A percentile compares a stretch with the other conserved stretches of the same genome.
phyloP scores from a whole-genome alignment of 495 filamentous ascomycete genomes.

The Evernia prunastri region DNA sequence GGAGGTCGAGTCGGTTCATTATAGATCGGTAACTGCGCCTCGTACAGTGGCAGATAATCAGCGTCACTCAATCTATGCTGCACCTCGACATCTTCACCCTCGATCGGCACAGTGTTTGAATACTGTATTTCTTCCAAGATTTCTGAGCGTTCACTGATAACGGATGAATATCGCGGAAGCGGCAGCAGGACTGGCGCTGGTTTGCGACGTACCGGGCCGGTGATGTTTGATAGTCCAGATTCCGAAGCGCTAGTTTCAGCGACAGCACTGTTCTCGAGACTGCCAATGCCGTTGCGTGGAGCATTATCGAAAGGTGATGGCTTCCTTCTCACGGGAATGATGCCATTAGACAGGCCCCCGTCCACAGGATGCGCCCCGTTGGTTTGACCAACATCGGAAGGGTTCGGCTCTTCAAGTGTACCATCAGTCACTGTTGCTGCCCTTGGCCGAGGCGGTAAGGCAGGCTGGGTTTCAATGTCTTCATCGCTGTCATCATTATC shows the following conservation, averaged over 20 bases:
- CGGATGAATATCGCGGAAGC: slow-evolving; percentile 24
- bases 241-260: not conserved
- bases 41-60: slow-evolving; percentile 7
- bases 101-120: slow-evolving; percentile 12
- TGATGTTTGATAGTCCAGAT: not conserved
- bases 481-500: slow-evolving; percentile 24
- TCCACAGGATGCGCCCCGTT: not conserved
- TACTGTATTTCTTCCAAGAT: slow-evolving; percentile 10
- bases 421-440: not conserved
- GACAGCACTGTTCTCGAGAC: not conserved
- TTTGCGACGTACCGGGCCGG: slow-evolving; percentile 19
- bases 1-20: not conserved
- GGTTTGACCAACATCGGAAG: not conserved
- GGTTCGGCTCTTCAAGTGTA: not conserved
- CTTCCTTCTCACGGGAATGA: not conserved
- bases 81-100: not conserved
- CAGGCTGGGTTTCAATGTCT: slow-evolving; percentile 15
- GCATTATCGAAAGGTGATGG: not conserved
- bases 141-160: slow-evolving; percentile 12
- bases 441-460: slow-evolving; percentile 22
- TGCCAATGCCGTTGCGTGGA: not conserved
- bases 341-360: not conserved
- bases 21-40: not conserved
- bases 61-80: not conserved
- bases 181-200: slow-evolving; percentile 22